Evolutionary conservation across 2,329 filamentous ascomycete species (phyloP).

Genomic region (Trichoderma brevicompactum): DNA sequence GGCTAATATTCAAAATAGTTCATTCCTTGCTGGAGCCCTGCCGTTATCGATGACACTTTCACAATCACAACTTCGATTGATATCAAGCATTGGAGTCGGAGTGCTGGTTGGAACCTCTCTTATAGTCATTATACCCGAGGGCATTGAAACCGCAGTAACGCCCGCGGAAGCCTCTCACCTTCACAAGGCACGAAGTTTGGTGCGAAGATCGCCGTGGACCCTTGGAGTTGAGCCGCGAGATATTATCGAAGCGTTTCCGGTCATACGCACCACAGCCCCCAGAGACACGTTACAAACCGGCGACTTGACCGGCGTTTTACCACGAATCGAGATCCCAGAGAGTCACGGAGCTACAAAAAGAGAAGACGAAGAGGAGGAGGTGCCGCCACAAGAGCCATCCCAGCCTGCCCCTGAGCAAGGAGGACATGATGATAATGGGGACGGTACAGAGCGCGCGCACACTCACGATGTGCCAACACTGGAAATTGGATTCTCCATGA

Average conservation of each 20-base stretch:
- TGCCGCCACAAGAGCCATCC: constrained; percentile 22
- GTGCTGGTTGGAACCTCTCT: constrained; percentile 93
- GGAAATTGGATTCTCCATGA: constrained; percentile 84
- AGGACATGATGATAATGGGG: constrained; percentile 42
- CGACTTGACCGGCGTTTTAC: constrained; percentile 9
- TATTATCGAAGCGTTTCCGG: constrained; percentile 35
- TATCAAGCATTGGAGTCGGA: constrained; percentile 91
- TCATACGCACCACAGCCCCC: constrained; percentile 28
- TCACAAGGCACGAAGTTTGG: constrained; percentile 43
- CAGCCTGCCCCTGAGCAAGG: constrained; percentile 23
- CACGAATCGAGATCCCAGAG: constrained; percentile 16
- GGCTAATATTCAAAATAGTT: constrained; percentile 57
- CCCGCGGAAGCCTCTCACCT: constrained; percentile 48
- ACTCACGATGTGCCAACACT: constrained; percentile 61
- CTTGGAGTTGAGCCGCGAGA: constrained; percentile 36
- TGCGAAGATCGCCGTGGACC: constrained; percentile 41
- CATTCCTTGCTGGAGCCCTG: constrained; percentile 88
- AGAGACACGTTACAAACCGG: background rate
- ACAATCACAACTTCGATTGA: constrained; percentile 81
- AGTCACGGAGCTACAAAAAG: background rate
- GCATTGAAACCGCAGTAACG: constrained; percentile 84
- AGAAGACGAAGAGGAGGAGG: constrained; percentile 28
- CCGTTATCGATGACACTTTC: constrained; percentile 89
- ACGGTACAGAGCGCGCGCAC: constrained; percentile 33
- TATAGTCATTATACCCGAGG: constrained; percentile 97